Evolutionary conservation across 495 filamentous ascomycete genomes (phyloP), one percentile per base, ranked within the genome.

Genomic region (Talaromyces proteolyticus): DNA sequence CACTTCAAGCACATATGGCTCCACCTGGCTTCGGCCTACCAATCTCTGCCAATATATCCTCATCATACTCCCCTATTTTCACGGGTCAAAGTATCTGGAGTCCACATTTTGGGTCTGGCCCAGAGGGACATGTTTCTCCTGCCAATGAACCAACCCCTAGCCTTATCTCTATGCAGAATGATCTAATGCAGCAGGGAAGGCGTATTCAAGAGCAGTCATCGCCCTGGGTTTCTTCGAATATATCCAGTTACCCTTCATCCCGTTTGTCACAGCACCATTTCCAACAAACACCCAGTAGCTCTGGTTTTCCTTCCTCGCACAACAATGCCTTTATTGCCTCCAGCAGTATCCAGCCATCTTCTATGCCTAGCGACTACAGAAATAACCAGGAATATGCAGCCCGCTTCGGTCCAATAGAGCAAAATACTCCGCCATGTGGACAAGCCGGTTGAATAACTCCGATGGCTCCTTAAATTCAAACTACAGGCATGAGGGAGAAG

Each of bases 51-150:
- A 53, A 23, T 24, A 23, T 57, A 7, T 55, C 67, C 18, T 68
- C 67, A 42, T 63, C 64, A 14, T 75, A 66, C 47, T 64, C 63
- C 1, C 63, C 70, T 1, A 51, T 41, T 11, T 49, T 17, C 21
- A 25, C 53, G n/a, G 55, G 73, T 11, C 66, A 66, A 7, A 77
- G 68, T 47, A 77, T 78, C 42, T 74, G 67, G 70, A 77, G 71
- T 45, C 70, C 69, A 38, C 63, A 58, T 5, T 62, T 58, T 24
- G 63, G 51, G 45, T 45, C 65, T 18, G 29, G 4, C n/a, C 29
- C 29, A 23, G 54, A 52, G 55, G 23, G 53, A 67, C 65, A 12
- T 50, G 39, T n/a, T n/a, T n/a, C n/a, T n/a, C 20, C 53, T 38
- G 14, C 34, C 40, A 29, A 58, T 51, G 12, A 51, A 12, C 55